Base-by-base conservation (phyloP, 2,329 filamentous ascomycete genomes). In the Mycosphaerelloides madeirae region DNA sequence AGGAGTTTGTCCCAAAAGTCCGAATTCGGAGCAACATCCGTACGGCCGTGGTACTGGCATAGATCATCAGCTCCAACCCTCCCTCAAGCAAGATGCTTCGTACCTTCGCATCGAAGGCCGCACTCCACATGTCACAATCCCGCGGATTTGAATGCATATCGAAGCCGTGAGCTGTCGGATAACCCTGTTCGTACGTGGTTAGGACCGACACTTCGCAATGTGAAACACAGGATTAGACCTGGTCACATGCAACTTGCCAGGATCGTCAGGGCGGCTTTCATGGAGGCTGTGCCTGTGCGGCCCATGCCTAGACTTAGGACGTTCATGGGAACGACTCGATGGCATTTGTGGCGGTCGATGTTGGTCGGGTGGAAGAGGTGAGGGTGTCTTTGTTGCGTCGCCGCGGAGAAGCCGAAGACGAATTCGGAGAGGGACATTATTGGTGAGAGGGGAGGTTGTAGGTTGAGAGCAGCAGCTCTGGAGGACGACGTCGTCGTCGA, bases 101-200 rank as follows among this genome's bases (percentile, higher is more conserved):
- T 25, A 31, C 43, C 56, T 79, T 79, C 49, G 79, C 79, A 16
- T 68, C 66, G 41, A 85, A 73, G 29, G 81, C 82, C 48, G 84
- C 77, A 68, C 79, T 77, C 81, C 82, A 85, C 67, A 84, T 76
- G 25, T 81, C 69, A 35, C 75, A 77, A 55, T 84, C 81, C 22
- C 74, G 76, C 6, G 77, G 77, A 63, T 81, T 84, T 64, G 42
- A 42, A 25, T 54, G 47, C 43, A 53, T 51, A 25, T 51, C 51
- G 29, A 54, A 51, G 34, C 48, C 49, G 40, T 60, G 56, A 8
- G 48, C 50, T 12, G 47, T 53, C 7, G 50, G 49, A 9, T 31
- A 55, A 55, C 19, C 53, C 56, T n/a, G n/a, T n/a, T n/a, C n/a
- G n/a, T n/a, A n/a, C n/a, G n/a, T n/a, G n/a, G n/a, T n/a, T n/a